A percentile compares a stretch with the other conserved stretches of the same genome.
These are phyloP conservation scores for Penicillium italicum DNA, from an alignment of 2,329 filamentous ascomycete genomes.

Conservation along the genomic window DNA sequence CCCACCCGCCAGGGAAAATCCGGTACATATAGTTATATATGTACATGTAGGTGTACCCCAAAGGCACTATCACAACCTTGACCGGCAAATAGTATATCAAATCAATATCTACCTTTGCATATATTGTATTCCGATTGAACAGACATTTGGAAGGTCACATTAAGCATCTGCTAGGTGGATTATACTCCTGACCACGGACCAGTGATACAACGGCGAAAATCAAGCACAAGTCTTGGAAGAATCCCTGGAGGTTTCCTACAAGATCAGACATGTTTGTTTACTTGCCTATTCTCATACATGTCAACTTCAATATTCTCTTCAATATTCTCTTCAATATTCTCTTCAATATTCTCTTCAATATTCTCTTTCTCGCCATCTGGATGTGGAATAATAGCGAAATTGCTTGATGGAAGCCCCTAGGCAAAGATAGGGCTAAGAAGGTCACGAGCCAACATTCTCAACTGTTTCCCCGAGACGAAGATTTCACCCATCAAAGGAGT, in stretches of 20 bases:
- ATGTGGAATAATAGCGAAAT: not conserved
- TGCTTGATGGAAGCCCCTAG: not conserved
- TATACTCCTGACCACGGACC: not conserved
- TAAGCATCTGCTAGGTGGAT: slow-evolving; percentile 5
- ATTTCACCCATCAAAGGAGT: slow-evolving; percentile 3
- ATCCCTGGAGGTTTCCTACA: not conserved
- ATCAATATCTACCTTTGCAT: not conserved
- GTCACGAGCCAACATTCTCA: not conserved
- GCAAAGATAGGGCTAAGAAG: not conserved
- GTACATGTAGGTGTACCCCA: not conserved
- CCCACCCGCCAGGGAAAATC: too few relatives aligned
- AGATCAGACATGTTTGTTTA: too few relatives aligned
- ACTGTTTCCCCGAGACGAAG: not conserved
- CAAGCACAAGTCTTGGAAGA: not conserved
- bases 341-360: not conserved
- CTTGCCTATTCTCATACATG: too few relatives aligned
- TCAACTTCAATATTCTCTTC: too few relatives aligned
- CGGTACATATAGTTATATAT: too few relatives aligned
- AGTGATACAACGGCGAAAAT: not conserved
- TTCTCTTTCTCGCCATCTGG: not conserved
- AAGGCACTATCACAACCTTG: not conserved
- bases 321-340: not conserved
- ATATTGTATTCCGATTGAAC: not conserved
- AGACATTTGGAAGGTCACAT: slow-evolving; percentile 31
- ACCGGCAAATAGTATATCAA: not conserved